A percentile compares a stretch with the other conserved stretches of the same genome.
Evolutionary conservation across 148 eudicot genomes (phyloP).

Genomic region (Rhododendron ovatum): DNA sequence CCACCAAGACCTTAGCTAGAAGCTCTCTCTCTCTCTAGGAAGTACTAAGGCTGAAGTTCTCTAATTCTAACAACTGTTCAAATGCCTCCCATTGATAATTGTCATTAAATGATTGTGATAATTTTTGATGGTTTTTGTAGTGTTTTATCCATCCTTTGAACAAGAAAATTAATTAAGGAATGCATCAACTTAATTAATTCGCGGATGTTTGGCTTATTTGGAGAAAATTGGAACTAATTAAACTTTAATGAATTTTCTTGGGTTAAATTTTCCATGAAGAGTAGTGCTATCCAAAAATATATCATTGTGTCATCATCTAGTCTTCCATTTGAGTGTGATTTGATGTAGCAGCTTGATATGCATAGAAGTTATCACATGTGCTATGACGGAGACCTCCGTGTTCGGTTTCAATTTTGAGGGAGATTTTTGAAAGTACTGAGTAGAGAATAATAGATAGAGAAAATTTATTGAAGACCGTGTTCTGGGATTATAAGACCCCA

Average conservation of each 20-base stretch:
- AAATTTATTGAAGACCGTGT: too few relatives aligned
- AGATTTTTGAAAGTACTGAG: too few relatives aligned
- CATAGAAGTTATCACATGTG: not conserved
- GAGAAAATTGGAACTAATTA: constrained; percentile 4
- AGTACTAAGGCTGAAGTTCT: not conserved
- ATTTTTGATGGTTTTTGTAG: not conserved
- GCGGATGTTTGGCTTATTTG: not conserved
- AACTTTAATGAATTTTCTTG: constrained; percentile 4
- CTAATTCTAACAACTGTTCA: not conserved
- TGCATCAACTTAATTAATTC: not conserved
- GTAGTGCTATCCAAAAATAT: not conserved
- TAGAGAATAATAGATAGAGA: too few relatives aligned
- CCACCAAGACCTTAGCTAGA: constrained; percentile 63
- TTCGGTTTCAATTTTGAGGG: too few relatives aligned
- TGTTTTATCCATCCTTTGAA: not conserved
- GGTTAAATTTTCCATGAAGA: not conserved
- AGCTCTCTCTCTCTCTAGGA: not conserved
- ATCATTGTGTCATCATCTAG: not conserved
- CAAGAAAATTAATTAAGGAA: not conserved
- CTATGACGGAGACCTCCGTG: not conserved
- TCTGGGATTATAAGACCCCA: too few relatives aligned
- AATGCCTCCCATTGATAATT: not conserved
- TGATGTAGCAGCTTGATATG: not conserved
- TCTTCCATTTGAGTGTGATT: not conserved
- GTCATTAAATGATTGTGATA: not conserved